Evolutionary conservation across 2,329 filamentous ascomycete species (phyloP), one percentile per base, ranked within the genome.

Genomic region (Cladosporium sphaerospermum): DNA sequence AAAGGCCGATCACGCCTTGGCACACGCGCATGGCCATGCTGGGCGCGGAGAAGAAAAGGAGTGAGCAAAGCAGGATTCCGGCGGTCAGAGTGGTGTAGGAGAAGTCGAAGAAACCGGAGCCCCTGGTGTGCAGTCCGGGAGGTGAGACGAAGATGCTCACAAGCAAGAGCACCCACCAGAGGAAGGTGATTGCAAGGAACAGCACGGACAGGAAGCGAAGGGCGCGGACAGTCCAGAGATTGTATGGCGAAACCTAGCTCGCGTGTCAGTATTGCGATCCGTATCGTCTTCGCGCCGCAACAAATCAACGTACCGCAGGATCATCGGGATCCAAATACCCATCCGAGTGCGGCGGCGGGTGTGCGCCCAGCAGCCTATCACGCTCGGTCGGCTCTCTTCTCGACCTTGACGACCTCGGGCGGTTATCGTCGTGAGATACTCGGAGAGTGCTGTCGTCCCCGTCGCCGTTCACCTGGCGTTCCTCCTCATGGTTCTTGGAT

Each of bases 161-260:
- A n/a, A 99, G 78, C 33, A 96, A 76, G 51, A 96, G 70, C 9
- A 89, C 79, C 92, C 93, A 97, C 92, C 92, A 97, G n/a, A 89
- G 64, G 64, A 95, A 89, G 53, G 84, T 88, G 61, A 91, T 67
- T 48, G 83, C 69, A 16, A 92, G 76, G 65, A 96, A 88, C 36
- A 89, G 62, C 52, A 95, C 76, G 4, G 89, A 92, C 56, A 93
- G 69, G 65, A 84, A 88, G 66, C 90, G 83, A 52, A 93, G 76
- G 44, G 87, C 81, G 14, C 93, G 85, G 46, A 99, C 87, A 55
- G 83, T 89, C 86, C 90, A 96, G 36, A 97, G 81, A 63, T 99
- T 99, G 73, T 96, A 96, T 0, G 93, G 93, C 3, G 89, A 88
- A 19, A 88, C 84, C 77, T 74, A 46, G 5, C 31, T 2, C 4